Conservation (phyloP, 345 rosid species). For the Excoecaria cochinchinensis region DNA sequence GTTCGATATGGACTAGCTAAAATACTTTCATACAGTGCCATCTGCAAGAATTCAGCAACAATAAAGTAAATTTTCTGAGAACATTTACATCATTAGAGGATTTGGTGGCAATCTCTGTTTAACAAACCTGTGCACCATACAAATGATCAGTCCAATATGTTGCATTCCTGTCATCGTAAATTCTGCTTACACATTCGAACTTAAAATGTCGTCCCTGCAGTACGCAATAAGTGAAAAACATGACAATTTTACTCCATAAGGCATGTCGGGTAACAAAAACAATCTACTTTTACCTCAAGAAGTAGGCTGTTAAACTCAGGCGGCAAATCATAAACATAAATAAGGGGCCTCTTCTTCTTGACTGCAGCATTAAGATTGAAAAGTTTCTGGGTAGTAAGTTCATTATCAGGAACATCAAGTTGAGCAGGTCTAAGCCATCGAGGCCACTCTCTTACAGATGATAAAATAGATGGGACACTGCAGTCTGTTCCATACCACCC, state of each 20-base stretch:
- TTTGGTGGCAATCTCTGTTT: constrained; percentile 11
- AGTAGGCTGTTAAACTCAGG: constrained; percentile 89
- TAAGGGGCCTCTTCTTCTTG: constrained; percentile 83
- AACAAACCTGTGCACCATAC: constrained; percentile 84
- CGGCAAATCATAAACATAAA: constrained; percentile 92
- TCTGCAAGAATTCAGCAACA: constrained; percentile 42
- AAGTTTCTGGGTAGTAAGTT: constrained; percentile 36
- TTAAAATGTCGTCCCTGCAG: constrained; percentile 89
- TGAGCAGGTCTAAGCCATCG: constrained; percentile 90
- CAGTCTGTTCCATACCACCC: constrained; percentile 96
- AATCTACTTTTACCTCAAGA: constrained; percentile 66
- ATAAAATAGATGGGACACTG: constrained; percentile 74
- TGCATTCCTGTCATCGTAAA: constrained; percentile 73
- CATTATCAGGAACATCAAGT: constrained; percentile 54
- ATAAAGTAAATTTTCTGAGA: constrained; percentile 4
- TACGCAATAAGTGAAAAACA: constrained; percentile 24
- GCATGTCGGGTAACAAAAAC: constrained; percentile 12
- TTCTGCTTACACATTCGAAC: constrained; percentile 83
- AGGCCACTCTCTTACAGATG: constrained; percentile 84
- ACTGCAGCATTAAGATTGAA: constrained; percentile 57
- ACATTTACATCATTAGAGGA: constrained; percentile 10
- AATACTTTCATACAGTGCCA: constrained; percentile 90
- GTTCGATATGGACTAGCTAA: constrained; percentile 81
- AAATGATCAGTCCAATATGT: constrained; percentile 87
- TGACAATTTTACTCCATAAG: constrained; percentile 13